These are phyloP conservation scores for Microcos paniculata DNA, from an alignment of 345 rosid species.

Conservation along the genomic window DNA sequence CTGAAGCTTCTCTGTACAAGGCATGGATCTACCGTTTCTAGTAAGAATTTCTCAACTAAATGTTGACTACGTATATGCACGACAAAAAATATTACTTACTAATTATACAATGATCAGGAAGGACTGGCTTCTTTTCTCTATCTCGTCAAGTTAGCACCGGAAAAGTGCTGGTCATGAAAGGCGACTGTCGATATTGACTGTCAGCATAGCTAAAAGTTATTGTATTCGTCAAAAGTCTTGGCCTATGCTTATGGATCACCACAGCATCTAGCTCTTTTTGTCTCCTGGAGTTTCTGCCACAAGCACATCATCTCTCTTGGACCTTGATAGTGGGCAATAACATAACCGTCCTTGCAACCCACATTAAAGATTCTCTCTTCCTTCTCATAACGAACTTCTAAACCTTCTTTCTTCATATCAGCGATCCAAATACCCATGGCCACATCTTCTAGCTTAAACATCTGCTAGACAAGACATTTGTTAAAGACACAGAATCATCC, in stretches of 20 bases:
- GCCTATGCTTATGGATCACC: constrained; percentile 39
- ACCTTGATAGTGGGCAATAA: constrained; percentile 94
- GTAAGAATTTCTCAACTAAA: background rate
- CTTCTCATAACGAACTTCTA: constrained; percentile 58
- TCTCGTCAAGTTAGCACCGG: background rate
- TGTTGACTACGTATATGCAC: background rate
- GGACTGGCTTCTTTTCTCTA: background rate
- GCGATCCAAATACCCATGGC: constrained; percentile 98
- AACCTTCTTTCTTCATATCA: constrained; percentile 64
- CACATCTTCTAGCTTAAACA: constrained; percentile 97
- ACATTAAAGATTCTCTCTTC: constrained; percentile 66
- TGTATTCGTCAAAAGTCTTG: background rate
- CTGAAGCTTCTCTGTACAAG: constrained; percentile 5
- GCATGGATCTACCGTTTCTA: background rate
- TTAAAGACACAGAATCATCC: background rate
- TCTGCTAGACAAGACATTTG: constrained; percentile 38
- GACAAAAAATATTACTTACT: constrained; percentile 6
- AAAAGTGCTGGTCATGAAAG: background rate
- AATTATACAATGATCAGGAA: constrained; percentile 2
- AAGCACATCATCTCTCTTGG: constrained; percentile 90
- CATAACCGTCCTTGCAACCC: constrained; percentile 85
- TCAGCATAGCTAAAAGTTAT: background rate
- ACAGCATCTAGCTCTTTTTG: constrained; percentile 70
- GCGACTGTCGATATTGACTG: background rate
- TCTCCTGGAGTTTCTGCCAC: constrained; percentile 87